These are phyloP conservation scores for Astraeus odoratus DNA, from an alignment of 768 basidiomycete genomes.

Conservation along the genomic window DNA sequence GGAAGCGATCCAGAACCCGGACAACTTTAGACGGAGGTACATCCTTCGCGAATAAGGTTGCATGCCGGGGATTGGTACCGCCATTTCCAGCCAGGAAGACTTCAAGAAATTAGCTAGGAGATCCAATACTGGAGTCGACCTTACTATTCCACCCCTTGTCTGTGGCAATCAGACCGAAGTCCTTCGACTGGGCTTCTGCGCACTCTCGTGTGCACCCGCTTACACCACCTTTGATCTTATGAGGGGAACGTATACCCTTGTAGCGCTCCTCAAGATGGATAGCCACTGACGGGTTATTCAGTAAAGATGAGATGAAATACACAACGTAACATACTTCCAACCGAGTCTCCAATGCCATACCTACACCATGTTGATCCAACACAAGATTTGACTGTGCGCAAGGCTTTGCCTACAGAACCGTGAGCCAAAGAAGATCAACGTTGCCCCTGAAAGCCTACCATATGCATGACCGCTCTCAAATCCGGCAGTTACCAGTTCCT, in stretches of 20 bases:
- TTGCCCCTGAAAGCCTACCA: constrained; percentile 32
- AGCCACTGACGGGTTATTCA: constrained; percentile 35
- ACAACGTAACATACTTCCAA: constrained; percentile 35
- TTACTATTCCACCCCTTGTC: constrained; percentile 73
- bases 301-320: not conserved
- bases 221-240: constrained; percentile 73
- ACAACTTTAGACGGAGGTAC: constrained; percentile 61
- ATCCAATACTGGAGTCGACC: constrained; percentile 8
- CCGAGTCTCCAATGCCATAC: constrained; percentile 69
- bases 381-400: constrained; percentile 73
- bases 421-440: not conserved
- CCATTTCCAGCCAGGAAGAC: constrained; percentile 69
- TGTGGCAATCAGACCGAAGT: constrained; percentile 72
- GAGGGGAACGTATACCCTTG: constrained; percentile 61
- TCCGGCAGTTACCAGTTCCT: constrained; percentile 53
- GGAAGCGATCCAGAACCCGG: constrained; percentile 56
- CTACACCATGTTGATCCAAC: constrained; percentile 70
- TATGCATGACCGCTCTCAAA: constrained; percentile 77
- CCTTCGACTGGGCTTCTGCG: constrained; percentile 68
- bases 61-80: constrained; percentile 55
- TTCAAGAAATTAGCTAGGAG: constrained; percentile 9
- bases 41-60: constrained; percentile 57
- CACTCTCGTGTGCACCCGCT: constrained; percentile 72
- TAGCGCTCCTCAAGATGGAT: constrained; percentile 67
- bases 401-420: constrained; percentile 29